Evolutionary conservation across 2,329 filamentous ascomycete genomes (phyloP).

Genomic region (Cryphonectria naterciae): DNA sequence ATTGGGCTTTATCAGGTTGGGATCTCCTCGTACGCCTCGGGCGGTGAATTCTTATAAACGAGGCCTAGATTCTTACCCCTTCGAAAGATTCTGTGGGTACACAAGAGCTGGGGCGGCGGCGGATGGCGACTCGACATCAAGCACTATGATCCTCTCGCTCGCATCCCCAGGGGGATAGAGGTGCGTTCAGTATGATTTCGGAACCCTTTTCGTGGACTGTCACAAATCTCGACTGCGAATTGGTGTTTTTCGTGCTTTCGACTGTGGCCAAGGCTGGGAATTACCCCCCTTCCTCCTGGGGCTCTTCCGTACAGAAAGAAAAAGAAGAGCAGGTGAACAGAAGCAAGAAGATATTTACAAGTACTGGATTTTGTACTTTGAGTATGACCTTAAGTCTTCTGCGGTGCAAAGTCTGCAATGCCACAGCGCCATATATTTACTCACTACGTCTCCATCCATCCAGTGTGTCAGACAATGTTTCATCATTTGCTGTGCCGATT

Average conservation of each 20-base stretch:
- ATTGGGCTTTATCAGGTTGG: background rate
- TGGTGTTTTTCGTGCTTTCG: too few species aligned
- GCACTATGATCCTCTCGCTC: background rate
- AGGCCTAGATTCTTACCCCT: background rate
- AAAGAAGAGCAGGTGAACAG: background rate
- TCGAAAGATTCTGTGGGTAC: background rate
- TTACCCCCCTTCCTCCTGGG: too few species aligned
- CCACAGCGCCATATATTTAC: background rate
- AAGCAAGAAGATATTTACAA: background rate
- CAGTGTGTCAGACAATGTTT: background rate
- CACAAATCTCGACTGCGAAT: too few species aligned
- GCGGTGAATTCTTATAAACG: background rate
- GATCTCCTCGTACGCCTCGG: background rate
- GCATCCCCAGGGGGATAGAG: too few species aligned
- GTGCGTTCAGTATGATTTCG: too few species aligned
- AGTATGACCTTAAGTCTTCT: background rate
- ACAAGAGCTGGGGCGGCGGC: background rate
- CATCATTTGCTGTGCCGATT: background rate
- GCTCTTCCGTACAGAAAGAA: background rate
- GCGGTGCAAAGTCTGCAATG: background rate
- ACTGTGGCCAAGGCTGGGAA: too few species aligned
- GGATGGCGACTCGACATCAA: background rate
- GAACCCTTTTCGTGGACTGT: too few species aligned
- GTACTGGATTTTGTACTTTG: background rate
- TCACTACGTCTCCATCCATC: background rate